A percentile compares a stretch with the other conserved stretches of the same genome.
These are phyloP conservation scores for Trichocomaceae sp. DNA, from an alignment of 2,329 filamentous ascomycete genomes.

Conservation along the genomic window DNA sequence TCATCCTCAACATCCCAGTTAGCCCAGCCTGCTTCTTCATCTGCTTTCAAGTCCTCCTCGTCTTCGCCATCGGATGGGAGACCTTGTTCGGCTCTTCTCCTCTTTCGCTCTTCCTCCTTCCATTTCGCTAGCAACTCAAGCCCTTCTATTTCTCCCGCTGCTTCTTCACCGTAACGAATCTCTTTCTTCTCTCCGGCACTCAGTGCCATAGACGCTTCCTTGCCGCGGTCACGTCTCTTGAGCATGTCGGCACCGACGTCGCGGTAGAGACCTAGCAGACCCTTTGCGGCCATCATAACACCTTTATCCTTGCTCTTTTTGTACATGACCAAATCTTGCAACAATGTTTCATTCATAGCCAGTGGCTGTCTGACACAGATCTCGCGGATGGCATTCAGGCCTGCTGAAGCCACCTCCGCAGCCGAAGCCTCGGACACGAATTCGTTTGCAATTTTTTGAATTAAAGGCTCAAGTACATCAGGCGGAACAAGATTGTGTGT, in stretches of 20 bases:
- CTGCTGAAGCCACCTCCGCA: conserved; percentile 82
- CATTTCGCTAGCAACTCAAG: conserved; percentile 85
- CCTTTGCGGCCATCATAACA: conserved; percentile 97
- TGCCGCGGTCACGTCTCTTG: conserved; percentile 83
- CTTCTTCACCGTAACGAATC: conserved; percentile 75
- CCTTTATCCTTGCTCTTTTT: conserved; percentile 97
- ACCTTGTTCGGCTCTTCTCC: conserved; percentile 63
- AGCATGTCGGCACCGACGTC: conserved; percentile 86
- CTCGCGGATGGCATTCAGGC: conserved; percentile 89
- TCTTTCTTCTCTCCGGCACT: conserved; percentile 68
- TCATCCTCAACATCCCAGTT: conserved; percentile 58
- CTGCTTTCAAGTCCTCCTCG: conserved; percentile 56
- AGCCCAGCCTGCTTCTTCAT: conserved; percentile 50
- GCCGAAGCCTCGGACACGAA: conserved; percentile 94
- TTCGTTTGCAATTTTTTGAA: conserved; percentile 96
- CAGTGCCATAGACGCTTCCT: conserved; percentile 78
- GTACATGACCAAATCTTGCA: conserved; percentile 94
- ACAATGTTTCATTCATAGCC: conserved; percentile 91
- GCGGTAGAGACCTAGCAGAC: conserved; percentile 80
- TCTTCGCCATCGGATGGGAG: conserved; percentile 56
- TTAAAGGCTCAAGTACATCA: conserved; percentile 80
- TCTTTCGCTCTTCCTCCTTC: conserved; percentile 82
- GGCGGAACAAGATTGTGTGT: conserved; percentile 88
- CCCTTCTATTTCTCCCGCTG: conserved; percentile 76
- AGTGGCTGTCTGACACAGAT: conserved; percentile 87